Evolutionary conservation across 2,329 filamentous ascomycete species (phyloP), one percentile per base, ranked within the genome.

Genomic region (Colletotrichum sp.): DNA sequence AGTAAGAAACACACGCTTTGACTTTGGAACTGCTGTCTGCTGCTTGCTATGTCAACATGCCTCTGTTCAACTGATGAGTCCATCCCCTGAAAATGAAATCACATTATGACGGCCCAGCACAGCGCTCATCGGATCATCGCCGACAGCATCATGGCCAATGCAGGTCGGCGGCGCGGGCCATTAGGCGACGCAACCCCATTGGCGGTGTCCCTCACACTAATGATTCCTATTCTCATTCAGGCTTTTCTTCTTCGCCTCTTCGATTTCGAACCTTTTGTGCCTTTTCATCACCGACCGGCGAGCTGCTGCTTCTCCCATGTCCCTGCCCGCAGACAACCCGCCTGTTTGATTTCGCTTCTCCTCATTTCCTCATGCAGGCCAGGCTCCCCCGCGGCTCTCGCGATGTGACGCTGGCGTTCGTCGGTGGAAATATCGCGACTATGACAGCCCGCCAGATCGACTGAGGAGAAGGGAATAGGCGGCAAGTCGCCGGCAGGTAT

Each of bases 81-180:
- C 0, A 49, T n/a, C 19, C 39, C 39, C 19, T 49, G 39, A 49
- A 49, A n/a, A 49, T 49, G 39, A 49, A 15, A 34, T 19, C 29
- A 59, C 25, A 29, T 29, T 22, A 12, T 62, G 36, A 30, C n/a
- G 25, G 6, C 39, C 72, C 39, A 49, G 39, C 19, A 49, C 34
- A 64, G 32, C 30, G 3, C 27, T 30, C 39, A 64, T 68, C 73
- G 69, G 69, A 76, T 76, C 64, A 72, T 64, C 69, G 34, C 63
- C 69, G 69, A 72, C 73, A 36, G 30, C 73, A 76, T 72, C 69
- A 67, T 39, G 29, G 63, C 36, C 73, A 59, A 72, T 76, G 73
- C 73, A 76, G 69, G 73, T 68, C 63, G 16, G 63, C 73, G 69
- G 69, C 73, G 63, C 69, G 73, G 65, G 30, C 55, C 69, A 11